phyloP scores from a whole-genome alignment of 1,284 basidiomycete species.

The Albatrellus sp. region DNA sequence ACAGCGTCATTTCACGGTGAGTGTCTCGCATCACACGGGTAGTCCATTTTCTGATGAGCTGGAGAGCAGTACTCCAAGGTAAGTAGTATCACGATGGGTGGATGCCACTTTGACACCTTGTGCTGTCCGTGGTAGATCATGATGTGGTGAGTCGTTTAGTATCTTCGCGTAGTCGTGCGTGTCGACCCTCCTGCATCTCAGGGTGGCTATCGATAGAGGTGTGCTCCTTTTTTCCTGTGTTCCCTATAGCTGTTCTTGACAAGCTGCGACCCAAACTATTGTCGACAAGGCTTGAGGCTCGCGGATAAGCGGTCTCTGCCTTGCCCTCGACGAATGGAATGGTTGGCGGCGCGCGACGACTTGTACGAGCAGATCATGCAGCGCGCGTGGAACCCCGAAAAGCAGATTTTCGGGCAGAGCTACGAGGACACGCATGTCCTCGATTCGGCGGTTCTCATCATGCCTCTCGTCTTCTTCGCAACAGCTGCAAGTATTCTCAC shows the following conservation, averaged over 20 bases:
- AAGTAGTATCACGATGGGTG: constrained; percentile 12
- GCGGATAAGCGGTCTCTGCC: constrained; percentile 82
- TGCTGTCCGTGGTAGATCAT: constrained; percentile 42
- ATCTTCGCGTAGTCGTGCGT: neutral
- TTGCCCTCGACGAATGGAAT: constrained; percentile 58
- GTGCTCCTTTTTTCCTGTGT: constrained; percentile 4
- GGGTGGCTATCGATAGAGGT: constrained; percentile 89
- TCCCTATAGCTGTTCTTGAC: too few species aligned
- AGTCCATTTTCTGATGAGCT: neutral
- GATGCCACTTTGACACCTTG: neutral
- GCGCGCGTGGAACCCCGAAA: constrained; percentile 63
- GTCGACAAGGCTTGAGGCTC: constrained; percentile 56
- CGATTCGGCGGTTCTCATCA: constrained; percentile 69
- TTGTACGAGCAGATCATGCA: constrained; percentile 82
- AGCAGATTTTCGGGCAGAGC: constrained; percentile 63
- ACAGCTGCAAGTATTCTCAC: constrained; percentile 37
- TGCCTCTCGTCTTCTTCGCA: constrained; percentile 83
- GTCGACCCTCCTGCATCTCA: constrained; percentile 16
- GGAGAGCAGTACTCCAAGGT: constrained; percentile 68
- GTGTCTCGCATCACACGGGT: constrained; percentile 14
- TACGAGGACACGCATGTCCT: constrained; percentile 63
- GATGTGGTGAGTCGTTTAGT: constrained; percentile 54
- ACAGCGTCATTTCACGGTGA: constrained; percentile 72
- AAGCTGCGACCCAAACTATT: neutral
- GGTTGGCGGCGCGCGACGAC: constrained; percentile 64